Evolutionary conservation across 2,329 filamentous ascomycete species (phyloP), one percentile per base, ranked within the genome.

Genomic region (Calonectria hongkongensis): DNA sequence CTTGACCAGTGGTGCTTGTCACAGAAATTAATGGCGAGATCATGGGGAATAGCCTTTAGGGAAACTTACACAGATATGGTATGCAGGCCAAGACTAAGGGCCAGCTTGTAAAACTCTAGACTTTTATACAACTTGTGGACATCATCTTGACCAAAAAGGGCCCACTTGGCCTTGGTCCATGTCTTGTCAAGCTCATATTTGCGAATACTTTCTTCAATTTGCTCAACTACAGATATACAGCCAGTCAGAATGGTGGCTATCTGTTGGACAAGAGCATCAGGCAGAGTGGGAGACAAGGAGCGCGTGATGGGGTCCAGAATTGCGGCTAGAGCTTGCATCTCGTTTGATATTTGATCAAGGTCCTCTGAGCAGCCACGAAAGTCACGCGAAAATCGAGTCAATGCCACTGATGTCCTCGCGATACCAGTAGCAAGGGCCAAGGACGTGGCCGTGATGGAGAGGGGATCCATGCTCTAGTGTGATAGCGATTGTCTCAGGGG

Each of bases 101-200:
- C 54, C n/a, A 60, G 12, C n/a, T 60, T 60, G 39, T 60, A 41
- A 9, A 41, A 36, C 54, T 60, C 54, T 10, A 60, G 33, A 60
- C 54, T 60, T 39, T 60, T 39, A 21, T 39, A 39, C 10, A 60
- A n/a, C 25, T 60, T 60, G n/a, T 60, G 30, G 18, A 60, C 39
- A 33, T 60, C 54, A n/a, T 41, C 54, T 43, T 60, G 54, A 8
- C 54, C 54, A 27, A 41, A 60, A 2, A 60, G 13, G 18, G 39
- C 54, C 54, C 54, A 60, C 27, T 41, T 60, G 10, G 54, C 30
- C 15, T 60, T 60, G 33, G 33, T 60, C 54, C 54, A 60, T 18
- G 30, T 15, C n/a, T 39, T 41, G 18, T 41, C 33, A 41, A 25
- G 33, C 30, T 41, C 12, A 41, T 60, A 60, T 25, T 41, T 41